phyloP scores from a whole-genome alignment of 1,139 yeast genomes.

The Candida sp. region DNA sequence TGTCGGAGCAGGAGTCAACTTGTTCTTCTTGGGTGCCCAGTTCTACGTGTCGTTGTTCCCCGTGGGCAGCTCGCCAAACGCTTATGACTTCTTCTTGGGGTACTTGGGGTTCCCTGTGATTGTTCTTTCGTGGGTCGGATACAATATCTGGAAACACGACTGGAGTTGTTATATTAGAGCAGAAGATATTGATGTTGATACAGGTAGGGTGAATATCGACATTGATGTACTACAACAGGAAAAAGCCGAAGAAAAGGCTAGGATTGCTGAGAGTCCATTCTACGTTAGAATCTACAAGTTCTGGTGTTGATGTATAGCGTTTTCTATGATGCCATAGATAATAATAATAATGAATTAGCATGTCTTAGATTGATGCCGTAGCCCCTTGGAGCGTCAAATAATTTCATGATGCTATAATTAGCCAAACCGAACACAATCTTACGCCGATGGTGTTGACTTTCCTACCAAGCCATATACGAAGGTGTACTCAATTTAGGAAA shows the following conservation, averaged over 20 bases:
- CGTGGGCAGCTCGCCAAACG: conserved; percentile 35
- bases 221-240: conserved; percentile 45
- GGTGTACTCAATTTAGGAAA: no score
- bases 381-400: no score
- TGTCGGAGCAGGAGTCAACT: conserved; percentile 28
- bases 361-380: no score
- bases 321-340: no score
- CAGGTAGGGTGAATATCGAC: conserved; percentile 46
- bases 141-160: conserved; percentile 39
- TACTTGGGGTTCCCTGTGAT: conserved; percentile 43
- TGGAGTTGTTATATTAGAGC: conserved; percentile 37
- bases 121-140: conserved; percentile 37
- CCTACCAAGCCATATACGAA: no score
- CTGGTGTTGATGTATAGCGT: conserved; percentile 30
- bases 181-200: conserved; percentile 43
- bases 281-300: conserved; percentile 28
- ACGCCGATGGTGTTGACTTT: no score
- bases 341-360: no score
- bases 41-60: conserved; percentile 50
- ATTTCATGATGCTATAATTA: no score
- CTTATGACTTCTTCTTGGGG: conserved; percentile 35
- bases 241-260: conserved; percentile 42
- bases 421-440: no score
- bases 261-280: conserved; percentile 33
- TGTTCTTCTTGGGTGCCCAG: conserved; percentile 40